A percentile compares a stretch with the other conserved stretches of the same genome.
These are phyloP conservation scores for Erythrophleum ivorense DNA, from an alignment of 331 rosid species.

Conservation along the genomic window DNA sequence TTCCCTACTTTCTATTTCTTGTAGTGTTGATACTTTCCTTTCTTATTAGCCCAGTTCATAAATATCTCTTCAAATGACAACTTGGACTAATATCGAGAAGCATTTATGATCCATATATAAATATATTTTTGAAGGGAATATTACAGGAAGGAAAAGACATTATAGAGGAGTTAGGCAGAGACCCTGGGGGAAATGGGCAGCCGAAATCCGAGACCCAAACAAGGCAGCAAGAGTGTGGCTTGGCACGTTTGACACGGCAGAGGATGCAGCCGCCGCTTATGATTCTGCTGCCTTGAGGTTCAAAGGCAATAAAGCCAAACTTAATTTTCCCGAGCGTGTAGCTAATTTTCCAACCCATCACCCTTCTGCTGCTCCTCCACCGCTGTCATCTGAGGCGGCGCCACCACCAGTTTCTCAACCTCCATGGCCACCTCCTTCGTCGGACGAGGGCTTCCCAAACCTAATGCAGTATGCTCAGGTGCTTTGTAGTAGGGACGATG, in stretches of 20 bases:
- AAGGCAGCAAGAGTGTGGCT: slow-evolving; percentile 72
- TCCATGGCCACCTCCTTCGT: neutral
- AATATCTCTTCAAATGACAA: neutral
- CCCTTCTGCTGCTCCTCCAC: neutral
- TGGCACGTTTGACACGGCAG: slow-evolving; percentile 70
- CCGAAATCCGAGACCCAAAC: slow-evolving; percentile 66
- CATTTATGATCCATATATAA: neutral
- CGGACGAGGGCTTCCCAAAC: slow-evolving; percentile 42
- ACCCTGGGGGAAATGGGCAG: slow-evolving; percentile 77
- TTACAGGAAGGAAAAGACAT: slow-evolving; percentile 36
- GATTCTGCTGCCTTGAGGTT: slow-evolving; percentile 60
- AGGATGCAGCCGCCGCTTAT: slow-evolving; percentile 60
- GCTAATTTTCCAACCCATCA: slow-evolving; percentile 12
- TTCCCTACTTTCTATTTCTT: neutral
- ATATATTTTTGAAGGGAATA: slow-evolving; percentile 20
- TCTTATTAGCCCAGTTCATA: no score
- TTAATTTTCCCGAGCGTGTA: slow-evolving; percentile 59
- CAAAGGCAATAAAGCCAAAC: slow-evolving; percentile 65
- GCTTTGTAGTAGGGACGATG: slow-evolving; percentile 47
- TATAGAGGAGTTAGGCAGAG: slow-evolving; percentile 71
- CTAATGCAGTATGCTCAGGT: slow-evolving; percentile 53
- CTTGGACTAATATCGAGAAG: neutral
- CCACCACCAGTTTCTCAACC: neutral
- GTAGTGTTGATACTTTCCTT: neutral
- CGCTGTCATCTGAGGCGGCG: neutral